These are phyloP conservation scores for Phytopythium boreale DNA, from an alignment of 352 stramenopile species.

Conservation along the genomic window DNA sequence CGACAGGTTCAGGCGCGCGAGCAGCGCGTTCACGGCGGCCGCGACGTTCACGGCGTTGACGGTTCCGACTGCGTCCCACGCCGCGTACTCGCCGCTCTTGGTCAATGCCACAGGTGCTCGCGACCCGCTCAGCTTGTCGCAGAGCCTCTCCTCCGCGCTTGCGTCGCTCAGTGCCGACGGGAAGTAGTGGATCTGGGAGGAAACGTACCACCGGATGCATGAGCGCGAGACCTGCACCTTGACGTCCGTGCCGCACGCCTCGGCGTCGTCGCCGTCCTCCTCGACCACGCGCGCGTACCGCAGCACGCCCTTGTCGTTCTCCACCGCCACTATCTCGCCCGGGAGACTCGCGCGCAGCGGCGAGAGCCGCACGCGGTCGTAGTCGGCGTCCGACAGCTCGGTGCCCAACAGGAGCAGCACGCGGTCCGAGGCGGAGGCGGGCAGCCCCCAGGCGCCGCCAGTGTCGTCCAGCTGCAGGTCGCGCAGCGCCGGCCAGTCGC, in stretches of 20 bases:
- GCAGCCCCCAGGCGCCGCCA: conserved; percentile 6
- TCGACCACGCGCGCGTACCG: conserved; percentile 36
- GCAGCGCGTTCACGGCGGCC: conserved; percentile 41
- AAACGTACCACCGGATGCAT: conserved; percentile 34
- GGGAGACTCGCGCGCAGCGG: conserved; percentile 36
- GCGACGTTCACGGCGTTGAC: conserved; percentile 23
- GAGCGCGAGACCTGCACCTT: conserved; percentile 39
- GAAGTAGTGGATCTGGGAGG: conserved; percentile 55
- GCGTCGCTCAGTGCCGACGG: conserved; percentile 13
- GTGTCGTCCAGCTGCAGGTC: conserved; percentile 7
- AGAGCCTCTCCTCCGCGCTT: neutral
- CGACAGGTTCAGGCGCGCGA: conserved; percentile 42
- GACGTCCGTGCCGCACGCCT: conserved; percentile 26
- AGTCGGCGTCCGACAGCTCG: conserved; percentile 26
- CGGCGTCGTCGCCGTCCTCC: conserved; percentile 13
- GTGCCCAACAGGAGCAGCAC: conserved; percentile 27
- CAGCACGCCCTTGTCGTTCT: conserved; percentile 19
- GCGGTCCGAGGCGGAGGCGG: conserved; percentile 20
- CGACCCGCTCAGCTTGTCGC: neutral
- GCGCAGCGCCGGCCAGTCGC: conserved; percentile 3
- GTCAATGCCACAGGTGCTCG: neutral
- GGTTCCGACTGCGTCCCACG: neutral
- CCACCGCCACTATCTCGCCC: conserved; percentile 49
- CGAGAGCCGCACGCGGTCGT: conserved; percentile 20
- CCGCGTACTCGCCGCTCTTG: neutral